phyloP scores from a whole-genome alignment of 306 rosid genomes.

The Glycine tomentella region DNA sequence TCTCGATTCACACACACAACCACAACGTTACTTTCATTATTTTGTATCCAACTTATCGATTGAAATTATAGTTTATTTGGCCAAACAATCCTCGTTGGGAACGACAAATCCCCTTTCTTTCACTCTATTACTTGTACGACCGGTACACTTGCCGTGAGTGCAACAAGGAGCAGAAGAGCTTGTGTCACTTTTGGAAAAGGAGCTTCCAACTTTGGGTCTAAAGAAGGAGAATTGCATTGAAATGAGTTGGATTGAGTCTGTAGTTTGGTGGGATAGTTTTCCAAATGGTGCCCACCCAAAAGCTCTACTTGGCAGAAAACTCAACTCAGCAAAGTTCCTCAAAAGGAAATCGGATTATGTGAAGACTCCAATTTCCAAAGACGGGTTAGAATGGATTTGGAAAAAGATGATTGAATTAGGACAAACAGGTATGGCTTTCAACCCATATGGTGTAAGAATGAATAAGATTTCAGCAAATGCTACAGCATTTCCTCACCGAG shows the following conservation, averaged over 20 bases:
- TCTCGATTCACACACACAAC: no score
- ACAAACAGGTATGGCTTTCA: not conserved
- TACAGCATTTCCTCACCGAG: constrained; percentile 2
- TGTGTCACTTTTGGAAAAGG: not conserved
- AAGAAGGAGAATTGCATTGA: constrained; percentile 6
- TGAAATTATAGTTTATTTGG: no score
- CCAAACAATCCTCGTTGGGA: no score
- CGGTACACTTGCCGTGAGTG: no score
- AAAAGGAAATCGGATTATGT: constrained; percentile 14
- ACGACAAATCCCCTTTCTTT: no score
- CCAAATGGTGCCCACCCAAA: not conserved
- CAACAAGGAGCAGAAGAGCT: not conserved
- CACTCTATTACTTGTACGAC: no score
- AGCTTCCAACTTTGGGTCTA: not conserved
- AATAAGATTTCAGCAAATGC: not conserved
- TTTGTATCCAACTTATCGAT: no score
- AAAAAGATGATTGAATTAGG: not conserved
- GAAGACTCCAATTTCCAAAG: not conserved
- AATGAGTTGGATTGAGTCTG: constrained; percentile 7
- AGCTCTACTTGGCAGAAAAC: not conserved
- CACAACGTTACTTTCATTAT: no score
- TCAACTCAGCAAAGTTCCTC: not conserved
- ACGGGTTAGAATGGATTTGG: constrained; percentile 1
- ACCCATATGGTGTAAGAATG: not conserved
- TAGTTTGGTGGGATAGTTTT: not conserved